These are phyloP conservation scores for Mytilinidion resinicola DNA, from an alignment of 495 filamentous ascomycete genomes.

Conservation along the genomic window DNA sequence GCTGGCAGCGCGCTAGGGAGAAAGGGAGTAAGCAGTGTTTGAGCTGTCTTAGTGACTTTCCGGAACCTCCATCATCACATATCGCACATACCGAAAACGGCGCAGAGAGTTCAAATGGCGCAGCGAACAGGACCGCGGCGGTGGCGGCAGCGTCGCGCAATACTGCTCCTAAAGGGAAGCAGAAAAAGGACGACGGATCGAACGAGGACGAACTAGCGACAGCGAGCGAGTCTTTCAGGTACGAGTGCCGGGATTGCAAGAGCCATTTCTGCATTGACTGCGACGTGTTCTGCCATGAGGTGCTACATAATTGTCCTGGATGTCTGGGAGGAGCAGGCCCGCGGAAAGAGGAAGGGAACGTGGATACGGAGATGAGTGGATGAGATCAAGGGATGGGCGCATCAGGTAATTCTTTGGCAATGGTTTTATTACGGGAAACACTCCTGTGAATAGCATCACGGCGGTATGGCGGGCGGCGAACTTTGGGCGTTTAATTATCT, in stretches of 20 bases:
- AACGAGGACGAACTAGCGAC: slow-evolving; percentile 46
- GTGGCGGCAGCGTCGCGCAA: neutral
- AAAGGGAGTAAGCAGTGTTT: slow-evolving; percentile 45
- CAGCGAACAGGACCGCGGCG: neutral
- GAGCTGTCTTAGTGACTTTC: slow-evolving; percentile 49
- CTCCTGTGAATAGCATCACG: too few species aligned
- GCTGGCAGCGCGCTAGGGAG: slow-evolving; percentile 62
- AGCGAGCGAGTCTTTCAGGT: slow-evolving; percentile 79
- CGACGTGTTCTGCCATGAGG: slow-evolving; percentile 88
- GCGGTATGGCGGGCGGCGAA: too few species aligned
- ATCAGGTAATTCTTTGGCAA: too few species aligned
- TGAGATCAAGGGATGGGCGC: neutral
- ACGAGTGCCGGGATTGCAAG: slow-evolving; percentile 75
- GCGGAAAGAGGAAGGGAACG: neutral
- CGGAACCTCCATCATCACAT: slow-evolving; percentile 33
- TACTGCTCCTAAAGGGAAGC: slow-evolving; percentile 9
- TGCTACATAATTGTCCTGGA: slow-evolving; percentile 90
- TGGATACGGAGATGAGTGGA: neutral
- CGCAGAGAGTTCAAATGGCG: neutral
- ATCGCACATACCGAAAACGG: slow-evolving; percentile 23
- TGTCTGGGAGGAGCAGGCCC: slow-evolving; percentile 60
- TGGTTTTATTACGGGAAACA: too few species aligned
- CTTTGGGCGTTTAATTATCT: too few species aligned
- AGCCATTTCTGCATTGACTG: slow-evolving; percentile 98
- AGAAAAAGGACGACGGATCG: slow-evolving; percentile 10